Conservation (phyloP, 1,284 basidiomycete species). For the Boletus calvinii region DNA sequence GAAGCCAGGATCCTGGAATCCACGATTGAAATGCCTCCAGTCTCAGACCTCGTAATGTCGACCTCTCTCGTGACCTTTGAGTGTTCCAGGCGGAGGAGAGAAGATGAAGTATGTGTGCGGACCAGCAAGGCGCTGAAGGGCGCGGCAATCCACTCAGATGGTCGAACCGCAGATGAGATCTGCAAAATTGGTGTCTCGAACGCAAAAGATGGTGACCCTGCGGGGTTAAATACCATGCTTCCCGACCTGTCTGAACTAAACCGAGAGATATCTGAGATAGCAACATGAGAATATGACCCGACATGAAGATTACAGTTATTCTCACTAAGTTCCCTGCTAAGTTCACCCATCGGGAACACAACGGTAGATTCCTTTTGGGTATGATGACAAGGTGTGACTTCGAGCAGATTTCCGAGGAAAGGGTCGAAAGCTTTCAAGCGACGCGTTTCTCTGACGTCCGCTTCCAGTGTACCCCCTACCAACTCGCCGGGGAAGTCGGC, state of each 20-base stretch:
- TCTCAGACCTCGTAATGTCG: slow-evolving; percentile 40
- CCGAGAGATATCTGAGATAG: slow-evolving; percentile 52
- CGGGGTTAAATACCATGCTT: slow-evolving; percentile 42
- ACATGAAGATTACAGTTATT: slow-evolving; percentile 3
- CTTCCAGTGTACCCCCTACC: slow-evolving; percentile 51
- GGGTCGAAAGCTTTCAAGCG: slow-evolving; percentile 51
- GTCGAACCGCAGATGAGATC: slow-evolving; percentile 22
- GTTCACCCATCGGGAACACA: slow-evolving; percentile 64
- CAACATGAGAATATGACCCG: slow-evolving; percentile 8
- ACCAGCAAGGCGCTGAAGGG: slow-evolving; percentile 30
- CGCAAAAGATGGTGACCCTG: slow-evolving; percentile 35
- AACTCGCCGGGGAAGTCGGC: slow-evolving; percentile 66
- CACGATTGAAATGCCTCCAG: slow-evolving; percentile 41
- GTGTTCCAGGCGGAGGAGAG: slow-evolving; percentile 25
- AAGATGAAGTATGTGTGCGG: slow-evolving; percentile 32
- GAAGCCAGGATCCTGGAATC: slow-evolving; percentile 44
- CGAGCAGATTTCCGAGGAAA: slow-evolving; percentile 51
- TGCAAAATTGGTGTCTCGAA: slow-evolving; percentile 37
- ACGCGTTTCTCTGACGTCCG: slow-evolving; percentile 40
- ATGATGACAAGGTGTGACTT: slow-evolving; percentile 35
- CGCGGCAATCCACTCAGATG: slow-evolving; percentile 24
- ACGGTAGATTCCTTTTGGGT: slow-evolving; percentile 37
- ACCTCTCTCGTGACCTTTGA: slow-evolving; percentile 33
- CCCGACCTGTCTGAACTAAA: slow-evolving; percentile 32
- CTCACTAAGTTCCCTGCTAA: slow-evolving; percentile 59